Evolutionary conservation across 352 stramenopile species (phyloP).

Genomic region (Poterioochromonas sp.): DNA sequence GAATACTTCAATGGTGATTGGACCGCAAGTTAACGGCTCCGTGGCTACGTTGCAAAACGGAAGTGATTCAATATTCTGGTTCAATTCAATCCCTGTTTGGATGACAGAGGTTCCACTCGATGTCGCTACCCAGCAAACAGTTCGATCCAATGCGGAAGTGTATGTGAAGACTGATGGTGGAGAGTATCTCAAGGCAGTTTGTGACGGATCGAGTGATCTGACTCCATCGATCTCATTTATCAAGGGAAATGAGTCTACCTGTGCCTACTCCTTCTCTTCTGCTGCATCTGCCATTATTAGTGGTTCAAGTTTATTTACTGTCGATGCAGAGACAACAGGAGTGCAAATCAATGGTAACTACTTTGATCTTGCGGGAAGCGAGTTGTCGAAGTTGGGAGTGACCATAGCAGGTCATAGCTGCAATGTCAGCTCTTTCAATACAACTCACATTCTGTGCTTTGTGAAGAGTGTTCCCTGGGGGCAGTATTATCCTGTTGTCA

Average conservation of each 20-base stretch:
- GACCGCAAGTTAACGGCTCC: background rate
- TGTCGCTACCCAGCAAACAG: background rate
- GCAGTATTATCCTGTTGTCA: background rate
- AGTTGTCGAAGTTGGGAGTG: background rate
- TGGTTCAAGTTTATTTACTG: background rate
- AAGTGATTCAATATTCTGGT: background rate
- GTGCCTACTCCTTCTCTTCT: background rate
- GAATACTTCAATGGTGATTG: background rate
- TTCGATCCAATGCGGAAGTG: slow-evolving; percentile 12
- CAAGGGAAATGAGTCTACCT: background rate
- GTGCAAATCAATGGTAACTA: background rate
- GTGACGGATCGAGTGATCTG: background rate
- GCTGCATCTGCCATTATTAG: background rate
- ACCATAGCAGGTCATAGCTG: background rate
- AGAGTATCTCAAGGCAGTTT: slow-evolving; percentile 1
- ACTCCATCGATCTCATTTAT: background rate
- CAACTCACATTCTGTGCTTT: background rate
- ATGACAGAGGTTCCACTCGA: slow-evolving; percentile 19
- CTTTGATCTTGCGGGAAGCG: background rate
- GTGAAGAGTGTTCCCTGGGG: slow-evolving; percentile 20
- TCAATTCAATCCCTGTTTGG: background rate
- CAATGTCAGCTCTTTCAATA: background rate
- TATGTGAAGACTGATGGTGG: background rate
- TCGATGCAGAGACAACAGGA: background rate
- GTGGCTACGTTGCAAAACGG: background rate